Evolutionary conservation across 345 rosid species (phyloP).

Genomic region (Hevea brasiliensis): DNA sequence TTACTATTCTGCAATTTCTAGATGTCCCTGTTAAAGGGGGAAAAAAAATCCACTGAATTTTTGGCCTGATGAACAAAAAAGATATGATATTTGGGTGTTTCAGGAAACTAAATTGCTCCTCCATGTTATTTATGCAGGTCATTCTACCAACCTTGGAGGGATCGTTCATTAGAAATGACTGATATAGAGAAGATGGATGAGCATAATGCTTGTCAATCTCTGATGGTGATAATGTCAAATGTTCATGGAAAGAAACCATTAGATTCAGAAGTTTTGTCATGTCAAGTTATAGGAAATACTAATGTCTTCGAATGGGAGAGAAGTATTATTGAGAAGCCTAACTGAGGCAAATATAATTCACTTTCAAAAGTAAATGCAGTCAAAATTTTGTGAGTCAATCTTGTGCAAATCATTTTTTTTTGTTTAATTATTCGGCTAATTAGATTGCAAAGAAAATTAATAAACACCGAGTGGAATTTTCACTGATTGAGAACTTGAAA

Average conservation of each 20-base stretch:
- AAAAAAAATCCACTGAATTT: not conserved
- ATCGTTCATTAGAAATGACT: constrained; percentile 41
- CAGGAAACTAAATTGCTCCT: not conserved
- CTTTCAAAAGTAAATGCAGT: not conserved
- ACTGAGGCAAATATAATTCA: not conserved
- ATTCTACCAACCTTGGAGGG: constrained; percentile 64
- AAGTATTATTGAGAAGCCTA: constrained; percentile 14
- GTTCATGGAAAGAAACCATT: constrained; percentile 40
- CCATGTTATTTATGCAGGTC: constrained; percentile 51
- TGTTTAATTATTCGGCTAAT: no score
- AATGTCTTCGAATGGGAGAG: constrained; percentile 64
- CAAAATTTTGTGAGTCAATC: not conserved
- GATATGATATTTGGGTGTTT: not conserved
- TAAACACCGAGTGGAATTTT: no score
- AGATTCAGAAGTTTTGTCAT: constrained; percentile 31
- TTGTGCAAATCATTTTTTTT: not conserved
- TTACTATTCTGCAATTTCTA: not conserved
- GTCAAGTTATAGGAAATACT: constrained; percentile 37
- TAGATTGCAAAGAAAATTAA: not conserved
- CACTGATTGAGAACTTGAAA: no score
- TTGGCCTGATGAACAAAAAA: not conserved
- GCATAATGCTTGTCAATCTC: constrained; percentile 61
- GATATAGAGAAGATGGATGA: constrained; percentile 54
- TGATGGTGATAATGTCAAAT: constrained; percentile 43
- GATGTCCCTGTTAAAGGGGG: not conserved